Evolutionary conservation across 352 stramenopile genomes (phyloP).

Genomic region (Phytophthora melonis): DNA sequence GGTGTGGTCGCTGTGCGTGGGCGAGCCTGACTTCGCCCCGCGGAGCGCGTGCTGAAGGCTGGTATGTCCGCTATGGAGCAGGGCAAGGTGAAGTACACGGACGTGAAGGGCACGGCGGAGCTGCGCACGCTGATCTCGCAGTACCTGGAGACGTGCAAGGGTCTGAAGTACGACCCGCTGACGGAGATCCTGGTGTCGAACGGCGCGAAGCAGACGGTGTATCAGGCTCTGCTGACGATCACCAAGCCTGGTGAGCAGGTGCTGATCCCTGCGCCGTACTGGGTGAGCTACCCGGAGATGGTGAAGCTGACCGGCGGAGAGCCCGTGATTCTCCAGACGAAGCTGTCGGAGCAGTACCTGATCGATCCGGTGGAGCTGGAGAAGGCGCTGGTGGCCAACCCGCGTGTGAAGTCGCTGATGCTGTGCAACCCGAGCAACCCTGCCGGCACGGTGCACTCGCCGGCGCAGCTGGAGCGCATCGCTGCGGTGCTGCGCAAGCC

Average conservation of each 20-base stretch:
- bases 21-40: constrained; percentile 94
- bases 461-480: constrained; percentile 61
- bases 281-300: constrained; percentile 98
- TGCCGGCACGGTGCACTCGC: constrained; percentile 85
- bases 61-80: constrained; percentile 67
- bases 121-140: constrained; percentile 91
- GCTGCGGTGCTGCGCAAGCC: constrained; percentile 66
- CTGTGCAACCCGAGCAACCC: constrained; percentile 98
- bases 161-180: constrained; percentile 87
- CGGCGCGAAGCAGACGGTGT: constrained; percentile 96
- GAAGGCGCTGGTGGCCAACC: constrained; percentile 69
- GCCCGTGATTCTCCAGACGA: constrained; percentile 93
- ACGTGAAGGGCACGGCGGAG: constrained; percentile 92
- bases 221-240: constrained; percentile 93
- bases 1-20: constrained; percentile 95
- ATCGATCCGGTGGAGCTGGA: constrained; percentile 88
- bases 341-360: constrained; percentile 91
- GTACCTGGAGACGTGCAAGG: constrained; percentile 93
- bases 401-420: constrained; percentile 91
- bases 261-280: constrained; percentile 96
- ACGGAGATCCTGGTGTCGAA: constrained; percentile 97
- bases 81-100: constrained; percentile 95
- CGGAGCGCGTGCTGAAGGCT: constrained; percentile 91
- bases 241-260: constrained; percentile 94
- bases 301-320: constrained; percentile 91